A percentile compares a stretch with the other conserved stretches of the same genome.
phyloP scores from a whole-genome alignment of 306 rosid genomes.

The Gynostemma pentaphyllum region DNA sequence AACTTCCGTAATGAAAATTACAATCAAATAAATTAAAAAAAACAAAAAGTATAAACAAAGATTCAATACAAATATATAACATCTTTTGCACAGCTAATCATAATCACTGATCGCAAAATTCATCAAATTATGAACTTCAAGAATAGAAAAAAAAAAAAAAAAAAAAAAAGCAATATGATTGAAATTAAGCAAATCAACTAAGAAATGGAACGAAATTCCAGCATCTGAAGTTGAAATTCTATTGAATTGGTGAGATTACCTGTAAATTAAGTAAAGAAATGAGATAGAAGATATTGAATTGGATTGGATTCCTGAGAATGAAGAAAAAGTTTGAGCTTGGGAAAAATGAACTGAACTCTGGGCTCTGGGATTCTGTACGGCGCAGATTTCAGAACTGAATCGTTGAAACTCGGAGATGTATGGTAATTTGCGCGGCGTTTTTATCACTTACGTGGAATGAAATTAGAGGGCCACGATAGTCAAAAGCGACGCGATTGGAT shows the following conservation, averaged over 20 bases:
- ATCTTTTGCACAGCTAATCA: not conserved
- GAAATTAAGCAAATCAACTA: not conserved
- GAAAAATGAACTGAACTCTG: not conserved
- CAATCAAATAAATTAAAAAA: not conserved
- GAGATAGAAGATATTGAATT: not conserved
- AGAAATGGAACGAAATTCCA: not conserved
- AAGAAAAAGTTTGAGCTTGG: not conserved
- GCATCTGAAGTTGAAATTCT: not conserved
- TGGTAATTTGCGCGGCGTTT: conserved; percentile 3
- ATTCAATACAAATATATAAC: not conserved
- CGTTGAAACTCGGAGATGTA: not conserved
- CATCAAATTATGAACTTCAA: not conserved
- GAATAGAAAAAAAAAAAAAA: not conserved
- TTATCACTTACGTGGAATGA: not conserved
- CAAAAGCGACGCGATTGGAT: not conserved
- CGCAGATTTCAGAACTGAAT: conserved; percentile 3
- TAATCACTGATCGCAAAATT: not conserved
- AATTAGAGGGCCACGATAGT: not conserved
- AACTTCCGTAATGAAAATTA: not conserved
- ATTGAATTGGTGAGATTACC: not conserved
- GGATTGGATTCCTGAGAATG: not conserved
- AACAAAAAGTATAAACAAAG: not conserved
- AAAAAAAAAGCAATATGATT: not conserved
- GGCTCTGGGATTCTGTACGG: not conserved
- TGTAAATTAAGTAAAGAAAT: not conserved